Conservation (phyloP, 331 rosid species). For the Ulmus americana region DNA sequence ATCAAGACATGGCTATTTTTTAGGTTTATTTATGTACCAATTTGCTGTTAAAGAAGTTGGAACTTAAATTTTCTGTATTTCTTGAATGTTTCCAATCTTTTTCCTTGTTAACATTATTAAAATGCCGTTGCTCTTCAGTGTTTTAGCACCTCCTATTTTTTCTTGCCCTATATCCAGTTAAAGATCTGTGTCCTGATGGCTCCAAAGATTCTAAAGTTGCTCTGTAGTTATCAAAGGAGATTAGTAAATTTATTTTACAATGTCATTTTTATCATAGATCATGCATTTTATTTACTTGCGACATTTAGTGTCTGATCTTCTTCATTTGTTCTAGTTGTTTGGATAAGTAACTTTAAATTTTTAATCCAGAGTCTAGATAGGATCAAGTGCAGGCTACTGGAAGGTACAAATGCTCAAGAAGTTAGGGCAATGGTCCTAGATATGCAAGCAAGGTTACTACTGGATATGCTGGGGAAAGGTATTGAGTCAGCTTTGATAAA, state of each 20-base stretch:
- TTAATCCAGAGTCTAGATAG: conserved; percentile 78
- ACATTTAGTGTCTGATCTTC: background rate
- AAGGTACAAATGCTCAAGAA: conserved; percentile 94
- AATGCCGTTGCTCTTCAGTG: too few relatives aligned
- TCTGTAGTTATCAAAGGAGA: too few relatives aligned
- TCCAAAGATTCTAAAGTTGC: too few relatives aligned
- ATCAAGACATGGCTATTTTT: too few relatives aligned
- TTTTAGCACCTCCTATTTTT: too few relatives aligned
- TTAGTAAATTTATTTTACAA: background rate
- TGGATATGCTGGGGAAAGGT: conserved; percentile 96
- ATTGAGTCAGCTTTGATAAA: conserved; percentile 81
- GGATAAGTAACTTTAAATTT: conserved; percentile 16
- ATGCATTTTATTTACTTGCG: background rate
- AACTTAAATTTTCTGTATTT: background rate
- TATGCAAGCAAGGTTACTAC: conserved; percentile 94
- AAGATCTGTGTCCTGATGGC: too few relatives aligned
- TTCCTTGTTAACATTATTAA: background rate
- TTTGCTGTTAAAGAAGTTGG: too few relatives aligned
- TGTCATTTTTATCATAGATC: background rate
- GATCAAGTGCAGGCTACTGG: conserved; percentile 88
- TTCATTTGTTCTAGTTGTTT: conserved; percentile 8
- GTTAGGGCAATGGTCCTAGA: conserved; percentile 94
- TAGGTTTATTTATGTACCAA: too few relatives aligned
- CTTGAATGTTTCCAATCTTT: background rate
- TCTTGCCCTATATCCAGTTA: too few relatives aligned